Percentiles rank a stretch among this genome's conserved stretches.
These are phyloP conservation scores for Nepenthes gracilis DNA, from an alignment of 148 eudicot genomes.

Conservation along the genomic window DNA sequence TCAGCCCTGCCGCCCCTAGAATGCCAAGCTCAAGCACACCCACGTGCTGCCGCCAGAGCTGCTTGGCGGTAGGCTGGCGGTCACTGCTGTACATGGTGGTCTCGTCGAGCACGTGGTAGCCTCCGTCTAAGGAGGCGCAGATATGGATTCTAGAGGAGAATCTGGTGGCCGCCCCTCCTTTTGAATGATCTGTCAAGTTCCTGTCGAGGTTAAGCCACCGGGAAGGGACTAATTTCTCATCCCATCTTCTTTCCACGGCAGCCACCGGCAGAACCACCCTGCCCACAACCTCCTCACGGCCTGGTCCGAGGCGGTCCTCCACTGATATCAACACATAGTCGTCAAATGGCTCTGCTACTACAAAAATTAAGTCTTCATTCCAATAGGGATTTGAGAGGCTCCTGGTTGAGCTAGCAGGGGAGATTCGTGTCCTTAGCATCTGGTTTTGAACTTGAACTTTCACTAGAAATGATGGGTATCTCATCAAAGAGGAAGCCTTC, in stretches of 20 bases:
- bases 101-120: conserved; percentile 89
- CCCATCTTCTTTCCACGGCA: conserved; percentile 45
- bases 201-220: conserved; percentile 75
- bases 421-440: conserved; percentile 53
- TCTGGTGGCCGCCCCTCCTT: conserved; percentile 29
- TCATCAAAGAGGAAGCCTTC: conserved; percentile 51
- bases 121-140: conserved; percentile 71
- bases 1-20: conserved; percentile 59
- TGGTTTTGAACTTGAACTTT: conserved; percentile 85
- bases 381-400: conserved; percentile 53
- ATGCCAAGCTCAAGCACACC: conserved; percentile 94
- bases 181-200: conserved; percentile 19
- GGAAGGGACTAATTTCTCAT: conserved; percentile 53
- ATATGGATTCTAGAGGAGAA: conserved; percentile 70
- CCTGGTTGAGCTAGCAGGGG: conserved; percentile 28
- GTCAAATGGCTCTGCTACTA: conserved; percentile 90
- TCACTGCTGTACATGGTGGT: conserved; percentile 85
- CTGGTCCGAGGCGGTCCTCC: conserved; percentile 65
- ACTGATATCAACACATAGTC: conserved; percentile 58
- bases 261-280: conserved; percentile 44
- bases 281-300: conserved; percentile 70
- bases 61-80: conserved; percentile 81
- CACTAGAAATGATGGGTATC: conserved; percentile 62
- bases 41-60: conserved; percentile 80
- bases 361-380: conserved; percentile 89